Evolutionary conservation across 805 yeast genomes (phyloP), one percentile per base, ranked within the genome.

Genomic region (Cyberlindnera maclurae): DNA sequence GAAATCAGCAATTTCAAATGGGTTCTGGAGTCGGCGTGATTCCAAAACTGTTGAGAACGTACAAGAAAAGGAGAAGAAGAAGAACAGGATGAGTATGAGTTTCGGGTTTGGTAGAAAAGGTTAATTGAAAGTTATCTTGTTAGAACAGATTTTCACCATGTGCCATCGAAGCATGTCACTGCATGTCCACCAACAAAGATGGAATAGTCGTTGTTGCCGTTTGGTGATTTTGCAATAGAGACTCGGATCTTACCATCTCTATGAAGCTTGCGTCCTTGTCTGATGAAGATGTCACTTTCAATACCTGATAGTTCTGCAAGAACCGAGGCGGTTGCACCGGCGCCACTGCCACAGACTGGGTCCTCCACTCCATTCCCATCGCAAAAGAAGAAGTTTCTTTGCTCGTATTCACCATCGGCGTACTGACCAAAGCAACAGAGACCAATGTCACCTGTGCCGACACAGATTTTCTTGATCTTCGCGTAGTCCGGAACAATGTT

Each of bases 261-360:
- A 1, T 52, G 50, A 9, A 71, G 34, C 29, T 56, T 56, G 16
- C 65, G 54, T 30, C 73, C 73, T 47, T 68, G 72, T 13, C 55
- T 54, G 29, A 66, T 54, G 10, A 35, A 26, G 16, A 64, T 40
- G 1, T 38, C 33, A 7, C 51, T 45, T 17, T 41, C 39, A 38
- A 47, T 49, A 3, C 49, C 48, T 24, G 54, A 38, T 2, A 44
- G 26, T 3, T 52, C 53, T 32, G 62, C 55, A 31, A 63, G 34
- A 17, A 54, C 47, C 26, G 57, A 52, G 12, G 52, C 55, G 26
- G 60, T 49, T 1, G 67, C 58, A 12, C 57, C 57, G 2, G 66
- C 59, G n/a, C 78, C 78, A 43, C 70, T 63, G 3, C 79, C 79
- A 52, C 78, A 73, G 8, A 70, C 78, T 1, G 77, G 77, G 49